These are phyloP conservation scores for Aspergillus saccharolyticus DNA, from an alignment of 495 filamentous ascomycete species.

Conservation along the genomic window DNA sequence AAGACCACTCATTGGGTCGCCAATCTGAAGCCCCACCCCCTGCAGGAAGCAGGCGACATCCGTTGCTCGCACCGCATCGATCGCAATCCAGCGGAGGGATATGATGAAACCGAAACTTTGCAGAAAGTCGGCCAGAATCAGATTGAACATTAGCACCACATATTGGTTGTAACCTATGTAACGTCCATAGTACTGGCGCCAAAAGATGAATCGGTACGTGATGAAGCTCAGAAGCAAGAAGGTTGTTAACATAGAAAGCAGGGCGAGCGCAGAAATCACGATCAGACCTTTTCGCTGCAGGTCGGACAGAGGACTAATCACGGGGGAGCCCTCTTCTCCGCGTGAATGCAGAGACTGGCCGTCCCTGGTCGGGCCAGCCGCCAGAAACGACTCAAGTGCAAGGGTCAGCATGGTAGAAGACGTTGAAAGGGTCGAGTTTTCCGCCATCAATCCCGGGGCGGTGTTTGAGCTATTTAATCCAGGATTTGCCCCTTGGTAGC, in stretches of 20 bases:
- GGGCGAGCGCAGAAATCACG: slow-evolving; percentile 45
- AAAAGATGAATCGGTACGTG: slow-evolving; percentile 47
- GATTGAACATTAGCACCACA: slow-evolving; percentile 63
- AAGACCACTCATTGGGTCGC: slow-evolving; percentile 58
- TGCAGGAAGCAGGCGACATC: slow-evolving; percentile 56
- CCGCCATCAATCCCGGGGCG: not conserved
- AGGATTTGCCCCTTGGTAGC: not conserved
- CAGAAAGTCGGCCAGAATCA: slow-evolving; percentile 64
- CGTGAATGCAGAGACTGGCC: not conserved
- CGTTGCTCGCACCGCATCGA: slow-evolving; percentile 46
- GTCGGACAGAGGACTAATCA: not conserved
- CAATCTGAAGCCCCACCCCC: slow-evolving; percentile 60
- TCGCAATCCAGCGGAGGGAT: slow-evolving; percentile 50
- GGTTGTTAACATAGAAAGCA: slow-evolving; percentile 51
- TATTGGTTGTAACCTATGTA: slow-evolving; percentile 56
- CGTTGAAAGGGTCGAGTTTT: not conserved
- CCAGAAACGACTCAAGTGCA: slow-evolving; percentile 1
- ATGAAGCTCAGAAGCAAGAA: slow-evolving; percentile 43
- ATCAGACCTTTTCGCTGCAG: slow-evolving; percentile 31
- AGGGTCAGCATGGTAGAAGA: not conserved
- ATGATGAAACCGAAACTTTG: slow-evolving; percentile 58
- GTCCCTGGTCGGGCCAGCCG: not conserved
- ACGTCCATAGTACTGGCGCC: slow-evolving; percentile 37
- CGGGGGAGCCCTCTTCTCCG: not conserved
- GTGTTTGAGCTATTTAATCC: not conserved